These are phyloP conservation scores for Wickerhamiella vanderwaltii DNA, from an alignment of 805 yeast genomes.

Conservation along the genomic window DNA sequence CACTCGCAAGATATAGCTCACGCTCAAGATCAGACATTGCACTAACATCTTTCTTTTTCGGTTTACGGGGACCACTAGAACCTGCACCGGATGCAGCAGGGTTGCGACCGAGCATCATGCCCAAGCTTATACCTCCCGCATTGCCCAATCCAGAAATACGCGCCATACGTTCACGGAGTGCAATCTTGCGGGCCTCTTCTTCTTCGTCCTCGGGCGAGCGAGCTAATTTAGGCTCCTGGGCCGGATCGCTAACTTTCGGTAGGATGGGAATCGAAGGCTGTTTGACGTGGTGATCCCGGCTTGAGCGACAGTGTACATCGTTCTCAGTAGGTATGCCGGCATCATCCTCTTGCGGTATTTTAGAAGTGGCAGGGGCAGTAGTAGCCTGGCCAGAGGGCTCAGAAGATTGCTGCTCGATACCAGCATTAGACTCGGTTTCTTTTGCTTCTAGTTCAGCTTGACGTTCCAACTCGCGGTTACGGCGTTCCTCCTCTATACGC, in stretches of 20 bases:
- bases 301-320: neutral
- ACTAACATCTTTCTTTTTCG: constrained; percentile 14
- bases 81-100: neutral
- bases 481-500: constrained; percentile 8
- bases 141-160: constrained; percentile 86
- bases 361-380: neutral
- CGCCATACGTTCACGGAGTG: constrained; percentile 90
- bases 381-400: neutral
- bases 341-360: too few species aligned
- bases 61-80: constrained; percentile 15
- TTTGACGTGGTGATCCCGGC: neutral
- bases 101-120: constrained; percentile 18
- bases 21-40: constrained; percentile 16
- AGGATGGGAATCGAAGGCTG: constrained; percentile 1
- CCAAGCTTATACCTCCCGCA: constrained; percentile 51
- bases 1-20: constrained; percentile 15
- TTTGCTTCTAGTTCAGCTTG: neutral
- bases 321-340: neutral
- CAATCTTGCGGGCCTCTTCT: constrained; percentile 50
- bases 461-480: constrained; percentile 31
- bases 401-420: neutral
- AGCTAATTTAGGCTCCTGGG: neutral
- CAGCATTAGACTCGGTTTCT: neutral
- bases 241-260: neutral
- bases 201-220: constrained; percentile 29